Evolutionary conservation across 257 asterid species (phyloP).

Genomic region (Dorcoceras hygrometricum): DNA sequence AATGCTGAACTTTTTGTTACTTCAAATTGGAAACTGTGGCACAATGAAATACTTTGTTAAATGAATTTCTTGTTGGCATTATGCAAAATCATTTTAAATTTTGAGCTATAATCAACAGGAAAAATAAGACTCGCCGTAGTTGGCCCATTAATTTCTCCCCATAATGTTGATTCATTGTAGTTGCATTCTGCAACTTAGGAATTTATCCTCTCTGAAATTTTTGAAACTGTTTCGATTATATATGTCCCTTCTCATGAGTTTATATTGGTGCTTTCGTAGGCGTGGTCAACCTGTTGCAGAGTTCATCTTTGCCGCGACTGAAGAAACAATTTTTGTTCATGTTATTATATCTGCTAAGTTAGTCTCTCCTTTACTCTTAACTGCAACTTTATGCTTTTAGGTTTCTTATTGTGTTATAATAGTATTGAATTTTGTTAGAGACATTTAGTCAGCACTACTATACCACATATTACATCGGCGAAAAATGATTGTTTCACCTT

Average conservation of each 20-base stretch:
- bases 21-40: conserved; percentile 4
- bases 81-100: background rate
- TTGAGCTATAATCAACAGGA: conserved; percentile 12
- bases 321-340: conserved; percentile 91
- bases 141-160: conserved; percentile 2
- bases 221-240: conserved; percentile 4
- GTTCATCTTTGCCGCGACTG: conserved; percentile 88
- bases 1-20: conserved; percentile 1
- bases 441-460: conserved; percentile 15
- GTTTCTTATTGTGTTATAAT: conserved; percentile 13
- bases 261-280: conserved; percentile 57
- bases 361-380: conserved; percentile 29
- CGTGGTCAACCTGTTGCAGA: conserved; percentile 94
- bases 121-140: background rate
- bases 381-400: conserved; percentile 9
- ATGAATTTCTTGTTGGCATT: background rate
- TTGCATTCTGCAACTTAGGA: conserved; percentile 21
- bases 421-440: conserved; percentile 16
- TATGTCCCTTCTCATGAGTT: conserved; percentile 21
- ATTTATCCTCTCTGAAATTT: conserved; percentile 8
- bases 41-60: background rate
- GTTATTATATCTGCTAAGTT: conserved; percentile 88
- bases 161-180: background rate
- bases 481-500: conserved; percentile 24
- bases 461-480: conserved; percentile 15